Evolutionary conservation across 2,329 filamentous ascomycete species (phyloP).

Genomic region (Trichoderma gracile): DNA sequence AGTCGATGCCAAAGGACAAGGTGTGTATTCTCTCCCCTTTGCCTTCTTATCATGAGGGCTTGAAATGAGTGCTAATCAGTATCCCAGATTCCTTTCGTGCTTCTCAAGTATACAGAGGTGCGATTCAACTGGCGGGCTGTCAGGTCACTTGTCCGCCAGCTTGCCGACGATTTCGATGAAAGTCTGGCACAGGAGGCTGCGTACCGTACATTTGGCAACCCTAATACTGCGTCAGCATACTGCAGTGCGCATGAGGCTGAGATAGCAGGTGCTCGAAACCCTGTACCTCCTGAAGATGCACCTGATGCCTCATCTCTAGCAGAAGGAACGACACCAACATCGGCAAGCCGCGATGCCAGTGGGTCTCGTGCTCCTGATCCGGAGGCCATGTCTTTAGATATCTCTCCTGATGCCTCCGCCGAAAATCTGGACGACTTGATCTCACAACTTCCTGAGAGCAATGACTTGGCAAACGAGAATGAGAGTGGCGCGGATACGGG

Average conservation of each 20-base stretch:
- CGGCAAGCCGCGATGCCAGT: constrained; percentile 32
- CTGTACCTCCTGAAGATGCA: constrained; percentile 64
- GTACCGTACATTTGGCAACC: constrained; percentile 74
- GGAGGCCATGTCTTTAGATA: constrained; percentile 44
- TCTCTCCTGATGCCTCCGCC: constrained; percentile 34
- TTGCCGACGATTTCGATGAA: constrained; percentile 46
- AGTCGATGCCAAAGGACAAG: constrained; percentile 64
- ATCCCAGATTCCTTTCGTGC: constrained; percentile 34
- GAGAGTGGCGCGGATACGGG: constrained; percentile 31
- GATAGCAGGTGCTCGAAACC: constrained; percentile 62
- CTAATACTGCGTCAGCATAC: constrained; percentile 67
- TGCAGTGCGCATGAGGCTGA: constrained; percentile 64
- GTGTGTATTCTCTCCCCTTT: constrained; percentile 40
- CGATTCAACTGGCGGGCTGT: constrained; percentile 50
- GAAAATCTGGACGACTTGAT: constrained; percentile 37
- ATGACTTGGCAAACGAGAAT: constrained; percentile 30
- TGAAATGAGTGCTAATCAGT: background rate
- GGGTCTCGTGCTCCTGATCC: constrained; percentile 34
- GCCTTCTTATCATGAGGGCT: background rate
- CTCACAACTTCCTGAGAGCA: constrained; percentile 30
- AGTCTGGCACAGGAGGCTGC: constrained; percentile 75
- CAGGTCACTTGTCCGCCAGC: constrained; percentile 37
- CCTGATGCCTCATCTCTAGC: constrained; percentile 39
- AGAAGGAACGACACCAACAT: constrained; percentile 29
- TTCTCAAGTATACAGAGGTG: constrained; percentile 48